Conservation (phyloP, 352 stramenopile genomes). For the Phytophthora pistaciae region DNA sequence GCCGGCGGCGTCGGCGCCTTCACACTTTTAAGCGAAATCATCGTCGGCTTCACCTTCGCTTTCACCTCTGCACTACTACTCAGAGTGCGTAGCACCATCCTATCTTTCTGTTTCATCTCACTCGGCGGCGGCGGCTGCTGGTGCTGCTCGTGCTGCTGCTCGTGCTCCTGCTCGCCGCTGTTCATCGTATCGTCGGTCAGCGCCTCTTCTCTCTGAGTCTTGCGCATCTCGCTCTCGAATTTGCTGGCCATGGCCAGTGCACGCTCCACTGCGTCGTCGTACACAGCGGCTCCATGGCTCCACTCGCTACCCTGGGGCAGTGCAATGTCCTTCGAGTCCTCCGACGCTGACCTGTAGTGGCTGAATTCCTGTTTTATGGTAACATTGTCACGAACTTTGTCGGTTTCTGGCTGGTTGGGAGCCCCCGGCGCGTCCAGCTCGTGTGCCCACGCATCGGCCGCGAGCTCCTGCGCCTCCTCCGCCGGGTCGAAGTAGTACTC, state of each 20-base stretch:
- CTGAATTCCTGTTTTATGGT: background rate
- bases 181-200: no score
- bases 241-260: background rate
- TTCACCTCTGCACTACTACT: background rate
- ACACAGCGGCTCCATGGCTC: slow-evolving; percentile 21
- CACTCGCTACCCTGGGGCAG: slow-evolving; percentile 28
- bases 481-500: slow-evolving; percentile 36
- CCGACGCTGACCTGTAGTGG: background rate
- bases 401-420: slow-evolving; percentile 11
- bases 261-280: background rate
- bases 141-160: no score
- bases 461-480: slow-evolving; percentile 10
- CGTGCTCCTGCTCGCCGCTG: background rate
- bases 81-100: no score
- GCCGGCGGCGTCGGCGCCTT: background rate
- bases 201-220: background rate
- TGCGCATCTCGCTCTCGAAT: background rate
- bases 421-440: background rate
- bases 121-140: no score
- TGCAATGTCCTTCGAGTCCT: background rate
- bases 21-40: background rate
- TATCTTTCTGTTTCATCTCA: no score
- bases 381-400: no score
- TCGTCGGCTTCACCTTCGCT: background rate
- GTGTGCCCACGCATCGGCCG: background rate